Evolutionary conservation across 1,284 basidiomycete genomes (phyloP), one percentile per base, ranked within the genome.

Genomic region (Caloboletus inedulis): DNA sequence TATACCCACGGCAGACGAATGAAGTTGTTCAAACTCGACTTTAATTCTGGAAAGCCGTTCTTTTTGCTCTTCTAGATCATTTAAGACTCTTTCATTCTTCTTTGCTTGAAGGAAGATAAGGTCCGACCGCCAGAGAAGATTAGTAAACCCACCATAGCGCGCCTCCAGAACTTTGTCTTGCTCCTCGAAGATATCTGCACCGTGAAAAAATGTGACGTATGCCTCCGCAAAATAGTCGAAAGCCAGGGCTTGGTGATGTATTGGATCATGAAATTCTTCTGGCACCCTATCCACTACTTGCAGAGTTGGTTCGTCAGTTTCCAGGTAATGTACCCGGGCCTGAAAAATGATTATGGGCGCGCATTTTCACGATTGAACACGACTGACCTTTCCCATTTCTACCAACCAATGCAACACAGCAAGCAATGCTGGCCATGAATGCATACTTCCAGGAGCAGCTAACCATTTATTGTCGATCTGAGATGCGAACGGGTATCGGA

Each of bases 381-480:
- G 25, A 65, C 76, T 40, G 54, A 91, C 91, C 74, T 84, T 86
- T 62, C 85, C 85, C 57, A 91, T 69, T 59, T 92, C 88, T 1
- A 88, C 87, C 14, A 96, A 73, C 94, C 93, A 96, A 68, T 92
- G 87, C 43, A 96, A 66, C 64, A 91, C 87, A 19, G 88, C 92
- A 16, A 94, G 73, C 16, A 94, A 68, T 14, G 80, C 73, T 0
- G 90, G 89, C 94, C 92, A 95, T 16, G 87, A 84, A 68, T 90
- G 87, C 73, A 87, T 85, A 53, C 85, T 87, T 0, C 89, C 91
- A 0, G 91, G 89, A 2, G 91, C 86, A 4, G 84, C 84, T n/a
- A 96, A 70, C 77, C 87, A 90, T 54, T 89, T 93, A 47, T 84
- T 82, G 59, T 91, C 87, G 7, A 94, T 77, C 49, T 81, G 76